Evolutionary conservation across 768 basidiomycete genomes (phyloP).

Genomic region (Gelatoporia subvermispora): DNA sequence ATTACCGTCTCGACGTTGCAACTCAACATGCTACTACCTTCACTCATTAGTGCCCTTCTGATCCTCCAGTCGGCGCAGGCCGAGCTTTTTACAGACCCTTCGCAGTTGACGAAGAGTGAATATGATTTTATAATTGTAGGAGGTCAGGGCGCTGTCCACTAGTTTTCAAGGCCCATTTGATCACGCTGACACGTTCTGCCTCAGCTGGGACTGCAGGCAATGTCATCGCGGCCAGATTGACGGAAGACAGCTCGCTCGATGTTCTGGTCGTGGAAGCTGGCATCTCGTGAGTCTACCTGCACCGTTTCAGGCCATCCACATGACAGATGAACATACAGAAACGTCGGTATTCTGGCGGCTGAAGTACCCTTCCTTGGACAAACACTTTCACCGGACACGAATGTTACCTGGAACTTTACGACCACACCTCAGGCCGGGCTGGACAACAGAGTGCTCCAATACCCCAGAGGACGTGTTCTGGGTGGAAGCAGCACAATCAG

Average conservation of each 20-base stretch:
- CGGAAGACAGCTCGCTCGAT: not conserved
- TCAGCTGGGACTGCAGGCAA: slow-evolving; percentile 1
- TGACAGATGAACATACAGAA: not conserved
- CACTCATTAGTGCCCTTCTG: not conserved
- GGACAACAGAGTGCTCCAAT: slow-evolving; percentile 13
- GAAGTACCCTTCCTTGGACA: slow-evolving; percentile 7
- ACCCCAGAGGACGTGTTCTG: slow-evolving; percentile 19
- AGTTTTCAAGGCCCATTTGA: not conserved
- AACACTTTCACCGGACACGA: slow-evolving; percentile 6
- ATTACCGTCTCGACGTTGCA: too few relatives aligned
- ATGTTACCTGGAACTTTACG: slow-evolving; percentile 24
- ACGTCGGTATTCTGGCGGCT: not conserved
- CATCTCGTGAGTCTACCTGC: not conserved
- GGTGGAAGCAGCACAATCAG: slow-evolving; percentile 22
- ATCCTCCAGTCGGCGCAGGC: not conserved
- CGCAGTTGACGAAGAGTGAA: not conserved
- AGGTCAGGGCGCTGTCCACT: not conserved
- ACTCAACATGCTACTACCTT: too few relatives aligned
- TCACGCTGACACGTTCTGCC: not conserved
- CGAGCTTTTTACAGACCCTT: not conserved
- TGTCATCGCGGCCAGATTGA: not conserved
- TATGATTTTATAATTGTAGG: slow-evolving; percentile 5
- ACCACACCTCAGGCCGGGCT: slow-evolving; percentile 18
- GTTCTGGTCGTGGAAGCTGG: slow-evolving; percentile 5
- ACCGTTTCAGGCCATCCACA: not conserved